A percentile compares a stretch with the other conserved stretches of the same genome.
Conservation (phyloP, 1,284 basidiomycete species). For the Naganishia sp. region DNA sequence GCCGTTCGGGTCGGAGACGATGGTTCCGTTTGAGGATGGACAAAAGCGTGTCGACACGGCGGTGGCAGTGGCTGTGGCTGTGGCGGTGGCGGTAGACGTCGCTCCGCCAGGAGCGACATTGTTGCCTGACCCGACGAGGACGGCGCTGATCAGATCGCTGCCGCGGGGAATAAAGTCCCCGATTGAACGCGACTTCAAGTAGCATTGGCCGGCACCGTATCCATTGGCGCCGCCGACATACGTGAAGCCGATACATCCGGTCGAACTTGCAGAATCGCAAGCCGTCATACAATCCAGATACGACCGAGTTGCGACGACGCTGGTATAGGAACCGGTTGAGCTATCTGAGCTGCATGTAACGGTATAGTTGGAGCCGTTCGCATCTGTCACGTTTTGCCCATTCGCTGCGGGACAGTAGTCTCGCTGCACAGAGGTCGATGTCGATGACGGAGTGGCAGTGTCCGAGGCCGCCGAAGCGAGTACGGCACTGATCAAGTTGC, state of each 20-base stretch:
- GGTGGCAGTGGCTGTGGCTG: too few relatives aligned
- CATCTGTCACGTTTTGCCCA: neutral
- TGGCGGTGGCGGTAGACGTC: too few relatives aligned
- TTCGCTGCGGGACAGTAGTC: slow-evolving; percentile 1
- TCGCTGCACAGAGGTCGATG: neutral
- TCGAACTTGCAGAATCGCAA: slow-evolving; percentile 11
- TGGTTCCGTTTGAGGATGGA: neutral
- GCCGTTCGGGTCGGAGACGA: slow-evolving; percentile 1
- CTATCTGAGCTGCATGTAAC: neutral
- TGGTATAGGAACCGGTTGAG: neutral
- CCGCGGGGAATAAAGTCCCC: neutral
- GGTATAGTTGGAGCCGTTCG: slow-evolving; percentile 2
- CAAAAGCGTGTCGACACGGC: neutral
- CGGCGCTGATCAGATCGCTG: neutral
- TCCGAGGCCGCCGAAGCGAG: too few relatives aligned
- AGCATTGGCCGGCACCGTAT: neutral
- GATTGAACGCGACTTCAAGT: neutral
- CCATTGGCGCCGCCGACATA: slow-evolving; percentile 5
- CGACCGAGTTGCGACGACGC: neutral
- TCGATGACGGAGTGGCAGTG: too few relatives aligned
- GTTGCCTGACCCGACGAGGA: neutral
- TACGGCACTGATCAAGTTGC: neutral
- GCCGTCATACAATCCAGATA: slow-evolving; percentile 3
- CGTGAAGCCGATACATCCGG: neutral
- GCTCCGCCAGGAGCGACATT: neutral